Evolutionary conservation across 768 basidiomycete genomes (phyloP), one percentile per base, ranked within the genome.

Genomic region (Termitomyces heimii): DNA sequence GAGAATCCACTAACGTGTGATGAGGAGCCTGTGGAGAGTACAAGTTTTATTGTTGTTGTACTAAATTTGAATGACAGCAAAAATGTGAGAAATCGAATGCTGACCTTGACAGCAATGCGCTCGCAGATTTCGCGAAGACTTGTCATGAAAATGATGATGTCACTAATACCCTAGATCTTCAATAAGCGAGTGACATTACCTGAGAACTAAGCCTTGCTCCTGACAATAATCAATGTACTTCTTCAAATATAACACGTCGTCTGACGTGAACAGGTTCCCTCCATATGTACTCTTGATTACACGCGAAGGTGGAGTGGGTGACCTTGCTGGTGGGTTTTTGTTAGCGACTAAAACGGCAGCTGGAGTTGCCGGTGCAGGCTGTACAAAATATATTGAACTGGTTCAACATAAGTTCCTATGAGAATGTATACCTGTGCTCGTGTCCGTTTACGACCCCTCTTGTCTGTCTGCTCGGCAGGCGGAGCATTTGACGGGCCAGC

Each of bases 161-260:
- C 28, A 60, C 40, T 32, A 24, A 24, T 18, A 44, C 37, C 20
- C 28, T 14, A 56, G 31, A 32, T 42, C 39, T 32, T 22, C 35
- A n/a, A 31, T 10, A 62, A 44, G 13, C 34, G 28, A 39, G 32
- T 31, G 40, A 14, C 40, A 26, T 45, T 54, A 88, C 88, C 88
- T 92, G 44, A 94, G 74, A 9, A 92, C 89, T 8, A 92, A 70
- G 37, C 92, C 91, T 68, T 92, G 88, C 55, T 92, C 89, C 65
- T 92, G 90, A 65, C 92, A 94, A 64, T 92, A 94, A 63, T 92
- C 89, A 46, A 94, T 94, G 67, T 94, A 94, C 67, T 84, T 87
- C 66, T 92, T 91, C 59, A 94, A 78, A 68, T 93, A 94, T 35
- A 82, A 55, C 42, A 94, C 83, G 66, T 94, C 92, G 48, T 93